Evolutionary conservation across 1,284 basidiomycete species (phyloP).

Genomic region (Sphaerobolus stellatus): DNA sequence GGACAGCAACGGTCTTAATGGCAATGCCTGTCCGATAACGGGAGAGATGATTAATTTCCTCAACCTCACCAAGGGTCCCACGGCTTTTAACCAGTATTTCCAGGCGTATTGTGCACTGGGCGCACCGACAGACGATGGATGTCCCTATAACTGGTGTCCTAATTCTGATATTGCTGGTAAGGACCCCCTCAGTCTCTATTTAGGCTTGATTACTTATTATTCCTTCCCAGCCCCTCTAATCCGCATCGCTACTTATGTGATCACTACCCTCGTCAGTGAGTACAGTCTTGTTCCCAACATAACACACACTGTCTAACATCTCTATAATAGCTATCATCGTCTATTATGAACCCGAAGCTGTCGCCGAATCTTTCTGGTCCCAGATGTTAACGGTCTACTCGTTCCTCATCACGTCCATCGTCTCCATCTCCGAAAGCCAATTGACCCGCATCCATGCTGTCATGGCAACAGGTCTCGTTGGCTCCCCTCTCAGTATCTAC

Average conservation of each 20-base stretch:
- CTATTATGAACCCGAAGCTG: slow-evolving; percentile 12
- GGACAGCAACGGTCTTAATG: too few species aligned
- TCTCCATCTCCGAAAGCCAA: slow-evolving; percentile 4
- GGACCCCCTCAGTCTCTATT: too few species aligned
- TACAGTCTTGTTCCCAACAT: too few species aligned
- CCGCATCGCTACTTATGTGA: slow-evolving; percentile 3
- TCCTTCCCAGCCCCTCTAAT: too few species aligned
- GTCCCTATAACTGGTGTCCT: slow-evolving; percentile 15
- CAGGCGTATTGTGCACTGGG: slow-evolving; percentile 10
- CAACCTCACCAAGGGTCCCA: slow-evolving; percentile 10
- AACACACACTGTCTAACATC: too few species aligned
- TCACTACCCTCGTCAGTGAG: too few species aligned
- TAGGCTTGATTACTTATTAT: too few species aligned
- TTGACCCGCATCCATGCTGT: slow-evolving; percentile 16
- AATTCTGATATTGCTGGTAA: slow-evolving; percentile 14
- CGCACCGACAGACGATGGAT: slow-evolving; percentile 10
- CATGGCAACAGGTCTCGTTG: background rate
- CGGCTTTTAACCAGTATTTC: background rate
- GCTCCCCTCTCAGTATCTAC: slow-evolving; percentile 1
- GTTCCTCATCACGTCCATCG: slow-evolving; percentile 6
- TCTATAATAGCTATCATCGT: slow-evolving; percentile 11
- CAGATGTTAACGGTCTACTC: slow-evolving; percentile 6
- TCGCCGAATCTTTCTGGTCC: background rate
- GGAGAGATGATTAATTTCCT: slow-evolving; percentile 11
- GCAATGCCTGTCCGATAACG: background rate